Conservation (phyloP, 169 alveolate species). For the Amoebophrya sp. region DNA sequence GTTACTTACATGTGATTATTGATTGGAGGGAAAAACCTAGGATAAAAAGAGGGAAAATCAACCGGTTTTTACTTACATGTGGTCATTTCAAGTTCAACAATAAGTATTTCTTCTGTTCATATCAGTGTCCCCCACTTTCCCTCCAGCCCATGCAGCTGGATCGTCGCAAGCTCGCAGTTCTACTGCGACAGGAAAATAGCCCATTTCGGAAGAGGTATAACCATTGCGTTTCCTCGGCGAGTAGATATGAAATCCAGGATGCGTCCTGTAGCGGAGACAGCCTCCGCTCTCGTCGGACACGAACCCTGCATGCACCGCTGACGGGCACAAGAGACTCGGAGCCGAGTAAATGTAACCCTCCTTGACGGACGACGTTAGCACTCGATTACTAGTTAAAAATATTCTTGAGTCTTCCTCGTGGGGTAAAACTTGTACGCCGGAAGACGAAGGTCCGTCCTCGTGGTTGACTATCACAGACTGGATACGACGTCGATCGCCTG, state of each 20-base stretch:
- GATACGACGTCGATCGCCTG: too few species aligned
- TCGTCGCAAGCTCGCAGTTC: not conserved
- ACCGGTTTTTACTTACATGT: too few species aligned
- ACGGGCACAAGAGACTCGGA: not conserved
- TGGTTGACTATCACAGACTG: too few species aligned
- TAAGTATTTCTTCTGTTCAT: not conserved
- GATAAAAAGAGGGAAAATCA: too few species aligned
- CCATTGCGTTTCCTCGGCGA: too few species aligned
- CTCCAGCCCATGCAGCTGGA: not conserved
- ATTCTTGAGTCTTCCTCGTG: too few species aligned
- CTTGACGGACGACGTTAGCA: not conserved
- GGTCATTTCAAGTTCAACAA: not conserved
- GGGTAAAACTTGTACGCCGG: too few species aligned
- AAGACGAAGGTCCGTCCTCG: too few species aligned
- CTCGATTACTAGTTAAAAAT: too few species aligned
- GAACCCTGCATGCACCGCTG: not conserved
- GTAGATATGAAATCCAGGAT: not conserved
- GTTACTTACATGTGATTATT: not conserved
- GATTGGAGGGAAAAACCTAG: not conserved
- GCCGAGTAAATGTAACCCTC: not conserved
- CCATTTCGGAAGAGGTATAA: too few species aligned
- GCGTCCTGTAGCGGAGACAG: not conserved
- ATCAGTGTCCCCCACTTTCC: not conserved
- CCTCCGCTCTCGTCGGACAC: not conserved
- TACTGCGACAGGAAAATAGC: not conserved